Percentiles rank a stretch among this genome's conserved stretches.
These are phyloP conservation scores for Zychaea mexicana DNA, from an alignment of 371 early-diverging fungal species.

Conservation along the genomic window DNA sequence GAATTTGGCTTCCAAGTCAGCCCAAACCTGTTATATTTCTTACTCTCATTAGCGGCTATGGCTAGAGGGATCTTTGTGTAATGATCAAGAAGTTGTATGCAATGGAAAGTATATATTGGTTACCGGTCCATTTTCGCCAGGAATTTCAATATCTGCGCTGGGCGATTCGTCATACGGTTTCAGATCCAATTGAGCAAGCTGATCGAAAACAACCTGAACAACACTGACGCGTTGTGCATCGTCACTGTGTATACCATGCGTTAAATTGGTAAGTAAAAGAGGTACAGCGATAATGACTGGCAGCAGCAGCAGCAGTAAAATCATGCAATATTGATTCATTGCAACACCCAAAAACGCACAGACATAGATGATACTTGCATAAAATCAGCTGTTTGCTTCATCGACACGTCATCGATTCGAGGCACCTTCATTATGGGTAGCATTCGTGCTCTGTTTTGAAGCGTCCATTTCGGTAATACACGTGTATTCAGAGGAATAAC, in stretches of 20 bases:
- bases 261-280: no score
- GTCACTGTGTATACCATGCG: not conserved
- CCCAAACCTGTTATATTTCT: no score
- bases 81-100: no score
- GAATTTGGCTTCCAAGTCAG: no score
- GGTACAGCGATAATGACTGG: no score
- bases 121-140: not conserved
- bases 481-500: not conserved
- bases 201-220: not conserved
- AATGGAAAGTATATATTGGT: no score
- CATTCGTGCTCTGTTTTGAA: not conserved
- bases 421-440: not conserved
- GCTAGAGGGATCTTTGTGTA: no score
- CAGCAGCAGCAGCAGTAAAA: no score
- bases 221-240: not conserved
- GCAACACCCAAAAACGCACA: no score
- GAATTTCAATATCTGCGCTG: not conserved
- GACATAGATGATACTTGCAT: not conserved
- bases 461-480: not conserved
- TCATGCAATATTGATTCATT: no score
- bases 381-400: not conserved
- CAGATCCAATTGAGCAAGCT: not conserved
- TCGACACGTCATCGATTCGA: not conserved
- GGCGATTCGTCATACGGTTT: not conserved
- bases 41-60: no score